Evolutionary conservation across 345 rosid species (phyloP), one percentile per base, ranked within the genome.

Genomic region (Noccaea caerulescens): DNA sequence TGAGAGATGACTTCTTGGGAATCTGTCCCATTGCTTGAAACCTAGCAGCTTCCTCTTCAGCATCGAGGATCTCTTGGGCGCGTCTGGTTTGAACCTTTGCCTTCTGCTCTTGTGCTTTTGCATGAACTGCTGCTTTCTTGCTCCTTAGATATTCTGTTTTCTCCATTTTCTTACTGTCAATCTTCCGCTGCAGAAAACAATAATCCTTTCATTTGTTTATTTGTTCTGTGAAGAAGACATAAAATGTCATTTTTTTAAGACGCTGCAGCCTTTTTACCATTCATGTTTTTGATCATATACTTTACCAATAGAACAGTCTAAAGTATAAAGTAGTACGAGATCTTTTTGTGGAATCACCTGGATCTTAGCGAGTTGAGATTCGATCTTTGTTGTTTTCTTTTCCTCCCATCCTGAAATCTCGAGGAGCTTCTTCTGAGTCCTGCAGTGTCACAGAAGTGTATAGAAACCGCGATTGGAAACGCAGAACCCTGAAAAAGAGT

Each of bases 41-140:
- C 75, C 81, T 88, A 10, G 90, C 97, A 62, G 95, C 93, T 65
- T 43, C 72, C 67, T 94, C 97, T 81, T 88, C 97, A 0, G 91
- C 93, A 61, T 85, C 81, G 4, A 94, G 87, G 11, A 86, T 1
- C 71, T 88, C 85, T 85, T 88, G 89, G 27, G 89, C 88, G 0
- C 84, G 88, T 67, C 64, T 76, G 52, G 96, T 90, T 68, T 89
- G 93, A 49, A 89, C 87, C 39, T 71, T 63, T 30, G 93, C 97
- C 74, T 79, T 84, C 76, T 85, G 85, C 44, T 89, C 90, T 80
- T 83, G 94, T 55, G 96, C 93, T 60, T 80, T 63, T 76, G 77
- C 90, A 79, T 86, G 93, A 39, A 89, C 45, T 54, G 78, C 45
- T 52, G 86, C 97, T 30, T 82, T 69, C 72, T 84, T 77, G 79